Conservation (phyloP, 2,329 filamentous ascomycete genomes). For the Byssoonygena ceratinophila region DNA sequence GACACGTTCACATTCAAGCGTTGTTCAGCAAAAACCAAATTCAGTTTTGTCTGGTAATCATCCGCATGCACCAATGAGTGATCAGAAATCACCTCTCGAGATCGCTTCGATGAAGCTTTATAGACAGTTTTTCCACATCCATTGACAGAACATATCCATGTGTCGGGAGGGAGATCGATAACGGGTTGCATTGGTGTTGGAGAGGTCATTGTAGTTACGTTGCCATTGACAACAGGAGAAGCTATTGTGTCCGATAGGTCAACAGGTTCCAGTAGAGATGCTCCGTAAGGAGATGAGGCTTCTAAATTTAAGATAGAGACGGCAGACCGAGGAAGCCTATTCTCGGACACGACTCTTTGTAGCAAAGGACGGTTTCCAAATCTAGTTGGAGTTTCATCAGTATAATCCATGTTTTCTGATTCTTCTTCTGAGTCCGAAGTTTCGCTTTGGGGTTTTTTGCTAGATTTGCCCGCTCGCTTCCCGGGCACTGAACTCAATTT, state of each 20-base stretch:
- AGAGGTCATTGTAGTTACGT: no score
- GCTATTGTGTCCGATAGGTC: neutral
- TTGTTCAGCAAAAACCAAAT: constrained; percentile 30
- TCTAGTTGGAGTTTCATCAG: constrained; percentile 29
- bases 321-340: constrained; percentile 25
- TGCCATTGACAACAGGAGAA: constrained; percentile 1
- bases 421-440: constrained; percentile 24
- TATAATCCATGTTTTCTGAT: constrained; percentile 24
- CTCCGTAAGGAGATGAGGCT: neutral
- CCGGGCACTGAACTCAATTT: constrained; percentile 31
- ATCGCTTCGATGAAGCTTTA: constrained; percentile 26
- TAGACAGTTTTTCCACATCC: constrained; percentile 27
- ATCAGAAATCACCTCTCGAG: constrained; percentile 26
- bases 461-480: constrained; percentile 35
- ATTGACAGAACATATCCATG: constrained; percentile 27
- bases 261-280: neutral
- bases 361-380: constrained; percentile 26
- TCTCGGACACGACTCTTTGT: constrained; percentile 26
- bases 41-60: constrained; percentile 29
- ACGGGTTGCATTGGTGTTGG: neutral
- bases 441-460: constrained; percentile 23
- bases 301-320: constrained; percentile 23
- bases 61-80: constrained; percentile 28
- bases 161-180: constrained; percentile 22
- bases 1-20: constrained; percentile 26